Base-by-base conservation (phyloP, 2,329 filamentous ascomycete genomes). In the Apiospora pterosperma region DNA sequence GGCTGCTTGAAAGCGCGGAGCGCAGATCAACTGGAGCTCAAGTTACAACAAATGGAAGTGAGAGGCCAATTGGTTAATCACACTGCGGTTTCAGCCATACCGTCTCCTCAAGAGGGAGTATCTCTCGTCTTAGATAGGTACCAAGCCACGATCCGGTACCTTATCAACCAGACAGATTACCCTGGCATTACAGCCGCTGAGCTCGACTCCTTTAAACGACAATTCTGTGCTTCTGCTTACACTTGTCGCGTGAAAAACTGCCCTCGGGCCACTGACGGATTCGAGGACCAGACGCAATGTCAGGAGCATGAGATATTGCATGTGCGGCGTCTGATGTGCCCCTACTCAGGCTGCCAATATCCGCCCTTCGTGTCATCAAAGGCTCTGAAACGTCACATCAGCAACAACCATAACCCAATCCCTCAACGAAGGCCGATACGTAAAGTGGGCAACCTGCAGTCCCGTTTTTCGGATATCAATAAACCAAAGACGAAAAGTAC, bases 161-260 rank as follows among this genome's bases (percentile, higher is more conserved):
- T 72, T 0, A 64, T 72, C 6, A 5, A 39, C 1, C 44, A 61
- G 25, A 31, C 21, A 1, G 58, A 67, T 1, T 64, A 67, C 14
- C 39, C 64, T 5, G 67, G 62, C 0, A 41, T 69, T 0, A 28
- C 62, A 0, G 31, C 62, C 10, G 63, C 66, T 14, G 62, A 71
- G 2, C 52, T 72, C 0, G 65, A 69, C 36, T 58, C 21, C 7
- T 72, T 71, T 38, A 64, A 68, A 36, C 39, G 59, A 5, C 48
- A 69, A 2, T 69, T 59, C 12, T 41, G 61, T 1, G 59, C 28
- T 5, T 66, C 65, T 19, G 66, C 63, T 3, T 66, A 66, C 52
- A 67, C 62, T 2, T 69, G 69, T 60, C 62, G 69, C 12, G 42
- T 73, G 0, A 28, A 36, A 10, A 66, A 55, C 0, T 75, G 72